Evolutionary conservation across 1,139 yeast genomes (phyloP).

Genomic region (Suhomyces ambrosiae): DNA sequence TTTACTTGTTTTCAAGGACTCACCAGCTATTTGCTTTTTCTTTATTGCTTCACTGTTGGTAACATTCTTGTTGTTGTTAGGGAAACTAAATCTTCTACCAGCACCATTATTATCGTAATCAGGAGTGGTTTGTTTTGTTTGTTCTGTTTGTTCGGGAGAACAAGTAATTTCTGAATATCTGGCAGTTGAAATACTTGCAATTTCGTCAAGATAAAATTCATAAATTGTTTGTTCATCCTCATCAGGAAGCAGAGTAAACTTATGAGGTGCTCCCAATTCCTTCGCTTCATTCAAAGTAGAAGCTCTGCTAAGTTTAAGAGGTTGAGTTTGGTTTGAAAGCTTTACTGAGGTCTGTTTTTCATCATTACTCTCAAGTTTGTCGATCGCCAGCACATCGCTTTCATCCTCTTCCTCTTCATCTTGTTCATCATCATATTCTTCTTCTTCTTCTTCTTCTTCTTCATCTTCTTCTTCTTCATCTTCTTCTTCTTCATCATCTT

Average conservation of each 20-base stretch:
- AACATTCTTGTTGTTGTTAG: constrained; percentile 35
- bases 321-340: constrained; percentile 2
- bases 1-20: constrained; percentile 12
- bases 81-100: constrained; percentile 43
- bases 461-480: constrained; percentile 7
- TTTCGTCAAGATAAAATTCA: constrained; percentile 17
- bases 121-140: constrained; percentile 8
- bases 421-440: too few relatives aligned
- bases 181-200: constrained; percentile 18
- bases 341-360: too few relatives aligned
- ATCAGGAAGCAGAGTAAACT: background rate
- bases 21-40: constrained; percentile 16
- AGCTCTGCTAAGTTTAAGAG: constrained; percentile 15
- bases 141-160: constrained; percentile 1
- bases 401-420: too few relatives aligned
- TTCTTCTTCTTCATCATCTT: constrained; percentile 4
- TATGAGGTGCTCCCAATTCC: constrained; percentile 2
- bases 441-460: too few relatives aligned
- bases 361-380: too few relatives aligned
- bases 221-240: constrained; percentile 15
- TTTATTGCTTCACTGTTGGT: constrained; percentile 35
- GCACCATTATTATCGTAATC: constrained; percentile 36
- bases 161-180: constrained; percentile 18
- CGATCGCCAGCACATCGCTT: too few relatives aligned
- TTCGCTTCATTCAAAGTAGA: constrained; percentile 8